These are phyloP conservation scores for Neodidymelliopsis sp. DNA, from an alignment of 2,329 filamentous ascomycete species.

Conservation along the genomic window DNA sequence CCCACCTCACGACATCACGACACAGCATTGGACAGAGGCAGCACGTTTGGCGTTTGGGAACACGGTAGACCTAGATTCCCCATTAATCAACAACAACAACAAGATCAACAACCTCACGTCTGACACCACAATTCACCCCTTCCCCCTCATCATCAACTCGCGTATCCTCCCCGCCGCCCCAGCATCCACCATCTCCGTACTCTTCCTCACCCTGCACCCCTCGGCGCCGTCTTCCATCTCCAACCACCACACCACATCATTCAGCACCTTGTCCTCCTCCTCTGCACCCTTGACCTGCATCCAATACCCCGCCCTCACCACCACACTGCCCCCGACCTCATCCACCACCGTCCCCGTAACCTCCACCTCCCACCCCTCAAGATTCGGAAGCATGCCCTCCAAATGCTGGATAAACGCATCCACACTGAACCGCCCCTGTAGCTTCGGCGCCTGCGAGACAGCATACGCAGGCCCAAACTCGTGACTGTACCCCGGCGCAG, in stretches of 20 bases:
- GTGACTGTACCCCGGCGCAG: not conserved
- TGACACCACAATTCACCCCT: not conserved
- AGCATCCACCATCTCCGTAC: slow-evolving; percentile 45
- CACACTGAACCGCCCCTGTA: slow-evolving; percentile 1
- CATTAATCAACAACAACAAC: not conserved
- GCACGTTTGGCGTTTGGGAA: slow-evolving; percentile 8
- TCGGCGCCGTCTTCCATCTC: slow-evolving; percentile 29
- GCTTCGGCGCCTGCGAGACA: not conserved
- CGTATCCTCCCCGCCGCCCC: slow-evolving; percentile 27
- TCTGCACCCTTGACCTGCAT: slow-evolving; percentile 30
- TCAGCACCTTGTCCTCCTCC: slow-evolving; percentile 27
- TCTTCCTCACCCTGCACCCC: slow-evolving; percentile 28
- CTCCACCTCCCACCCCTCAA: slow-evolving; percentile 29
- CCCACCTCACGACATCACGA: slow-evolving; percentile 10
- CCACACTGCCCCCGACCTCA: slow-evolving; percentile 25
- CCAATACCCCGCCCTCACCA: slow-evolving; percentile 31
- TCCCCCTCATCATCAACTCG: slow-evolving; percentile 23
- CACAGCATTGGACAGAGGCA: slow-evolving; percentile 4
- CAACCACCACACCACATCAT: slow-evolving; percentile 46
- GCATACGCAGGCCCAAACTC: slow-evolving; percentile 1
- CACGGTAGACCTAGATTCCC: slow-evolving; percentile 15
- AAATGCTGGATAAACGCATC: not conserved
- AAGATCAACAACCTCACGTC: not conserved
- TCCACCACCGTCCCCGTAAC: slow-evolving; percentile 38
- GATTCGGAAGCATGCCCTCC: not conserved